phyloP scores from a whole-genome alignment of 805 yeast species.

The Candida loeiensis region DNA sequence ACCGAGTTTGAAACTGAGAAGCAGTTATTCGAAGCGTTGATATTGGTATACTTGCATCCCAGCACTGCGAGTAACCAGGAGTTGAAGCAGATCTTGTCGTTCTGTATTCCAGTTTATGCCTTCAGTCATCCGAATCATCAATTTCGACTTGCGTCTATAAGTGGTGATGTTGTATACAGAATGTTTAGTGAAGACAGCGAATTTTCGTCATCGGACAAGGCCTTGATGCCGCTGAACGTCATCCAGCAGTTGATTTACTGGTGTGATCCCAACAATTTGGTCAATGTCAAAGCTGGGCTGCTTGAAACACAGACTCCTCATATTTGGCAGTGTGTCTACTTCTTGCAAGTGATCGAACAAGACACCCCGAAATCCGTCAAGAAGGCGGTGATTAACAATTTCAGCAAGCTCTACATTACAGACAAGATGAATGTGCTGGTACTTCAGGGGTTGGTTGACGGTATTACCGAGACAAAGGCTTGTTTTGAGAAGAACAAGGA shows the following conservation, averaged over 20 bases:
- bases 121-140: constrained; percentile 75
- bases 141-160: constrained; percentile 55
- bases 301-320: constrained; percentile 48
- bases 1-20: constrained; percentile 27
- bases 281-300: constrained; percentile 43
- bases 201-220: constrained; percentile 30
- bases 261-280: constrained; percentile 77
- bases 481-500: constrained; percentile 20
- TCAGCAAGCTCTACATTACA: constrained; percentile 43
- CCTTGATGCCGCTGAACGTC: constrained; percentile 37
- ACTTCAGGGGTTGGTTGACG: constrained; percentile 31
- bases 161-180: constrained; percentile 63
- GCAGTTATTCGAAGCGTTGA: constrained; percentile 60
- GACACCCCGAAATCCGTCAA: constrained; percentile 50
- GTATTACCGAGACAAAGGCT: constrained; percentile 31
- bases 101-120: constrained; percentile 85
- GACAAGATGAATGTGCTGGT: constrained; percentile 27
- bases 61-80: constrained; percentile 57
- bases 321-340: constrained; percentile 50
- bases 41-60: constrained; percentile 75
- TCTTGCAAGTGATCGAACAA: constrained; percentile 49
- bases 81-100: constrained; percentile 74
- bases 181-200: constrained; percentile 41
- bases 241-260: constrained; percentile 74
- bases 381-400: constrained; percentile 49